These are phyloP conservation scores for Xanthoceras sorbifolium DNA, from an alignment of 345 rosid genomes.

Conservation along the genomic window DNA sequence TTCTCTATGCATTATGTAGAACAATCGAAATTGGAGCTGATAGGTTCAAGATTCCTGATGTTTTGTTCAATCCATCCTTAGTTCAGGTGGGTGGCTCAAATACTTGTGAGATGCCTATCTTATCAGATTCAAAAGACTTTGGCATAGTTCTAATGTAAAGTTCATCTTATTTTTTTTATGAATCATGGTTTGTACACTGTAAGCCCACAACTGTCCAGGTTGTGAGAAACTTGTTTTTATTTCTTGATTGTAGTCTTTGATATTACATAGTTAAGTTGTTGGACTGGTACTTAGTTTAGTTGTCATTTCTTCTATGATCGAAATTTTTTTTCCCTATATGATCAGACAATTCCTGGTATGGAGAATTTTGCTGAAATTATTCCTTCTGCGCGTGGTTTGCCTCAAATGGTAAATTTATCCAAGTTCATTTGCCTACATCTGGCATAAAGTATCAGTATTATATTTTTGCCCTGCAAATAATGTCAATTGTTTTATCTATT, in stretches of 20 bases:
- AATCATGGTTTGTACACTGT: not conserved
- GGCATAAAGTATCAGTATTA: constrained; percentile 2
- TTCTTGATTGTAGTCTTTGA: not conserved
- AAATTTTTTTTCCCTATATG: constrained; percentile 9
- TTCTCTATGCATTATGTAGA: constrained; percentile 44
- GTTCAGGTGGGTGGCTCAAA: constrained; percentile 57
- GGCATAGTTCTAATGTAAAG: not conserved
- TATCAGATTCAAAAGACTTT: not conserved
- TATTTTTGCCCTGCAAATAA: not conserved
- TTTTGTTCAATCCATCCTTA: constrained; percentile 86
- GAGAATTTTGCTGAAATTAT: constrained; percentile 64
- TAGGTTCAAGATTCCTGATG: constrained; percentile 96
- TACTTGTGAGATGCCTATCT: constrained; percentile 1
- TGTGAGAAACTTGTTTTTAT: not conserved
- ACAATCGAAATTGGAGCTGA: constrained; percentile 96
- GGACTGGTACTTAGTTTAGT: constrained; percentile 4
- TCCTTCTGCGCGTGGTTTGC: constrained; percentile 74
- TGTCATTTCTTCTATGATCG: not conserved
- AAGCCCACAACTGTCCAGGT: not conserved
- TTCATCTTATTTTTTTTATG: not conserved
- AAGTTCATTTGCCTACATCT: constrained; percentile 2
- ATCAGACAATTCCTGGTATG: constrained; percentile 92
- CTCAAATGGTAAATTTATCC: constrained; percentile 74
- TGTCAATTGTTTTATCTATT: constrained; percentile 9
- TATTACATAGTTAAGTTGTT: not conserved